These are phyloP conservation scores for Fusarium aywerte DNA, from an alignment of 2,329 filamentous ascomycete genomes.

Conservation along the genomic window DNA sequence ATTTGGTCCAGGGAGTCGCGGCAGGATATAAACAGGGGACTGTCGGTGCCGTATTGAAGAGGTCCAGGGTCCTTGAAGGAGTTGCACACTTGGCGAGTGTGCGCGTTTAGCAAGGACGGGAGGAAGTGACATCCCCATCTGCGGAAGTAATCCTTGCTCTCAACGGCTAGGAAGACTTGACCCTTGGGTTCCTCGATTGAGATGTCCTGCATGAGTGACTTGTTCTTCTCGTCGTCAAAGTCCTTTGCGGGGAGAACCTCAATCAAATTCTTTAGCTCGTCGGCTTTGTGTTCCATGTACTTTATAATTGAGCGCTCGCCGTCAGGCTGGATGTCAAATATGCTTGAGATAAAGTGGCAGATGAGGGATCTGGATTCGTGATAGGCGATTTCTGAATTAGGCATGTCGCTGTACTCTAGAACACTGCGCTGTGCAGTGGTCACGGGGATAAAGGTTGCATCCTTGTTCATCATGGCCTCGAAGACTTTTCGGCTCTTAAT, in stretches of 20 bases:
- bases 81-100: conserved; percentile 68
- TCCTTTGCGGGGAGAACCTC: conserved; percentile 49
- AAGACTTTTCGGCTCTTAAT: conserved; percentile 2
- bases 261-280: conserved; percentile 49
- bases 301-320: conserved; percentile 48
- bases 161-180: conserved; percentile 62
- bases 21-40: conserved; percentile 63
- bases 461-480: conserved; percentile 4
- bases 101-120: conserved; percentile 65
- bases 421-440: conserved; percentile 28
- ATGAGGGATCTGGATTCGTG: conserved; percentile 63
- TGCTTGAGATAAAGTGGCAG: conserved; percentile 60
- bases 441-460: not conserved
- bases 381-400: conserved; percentile 57
- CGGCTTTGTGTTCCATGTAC: conserved; percentile 10
- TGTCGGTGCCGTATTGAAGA: conserved; percentile 62
- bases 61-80: conserved; percentile 71
- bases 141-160: conserved; percentile 51
- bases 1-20: conserved; percentile 60
- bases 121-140: conserved; percentile 70
- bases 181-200: conserved; percentile 56
- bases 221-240: conserved; percentile 55
- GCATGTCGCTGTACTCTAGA: conserved; percentile 41
- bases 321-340: conserved; percentile 52
- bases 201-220: conserved; percentile 62